Conservation (phyloP, 2,329 filamentous ascomycete genomes). For the Xylariomycetidae sp. region DNA sequence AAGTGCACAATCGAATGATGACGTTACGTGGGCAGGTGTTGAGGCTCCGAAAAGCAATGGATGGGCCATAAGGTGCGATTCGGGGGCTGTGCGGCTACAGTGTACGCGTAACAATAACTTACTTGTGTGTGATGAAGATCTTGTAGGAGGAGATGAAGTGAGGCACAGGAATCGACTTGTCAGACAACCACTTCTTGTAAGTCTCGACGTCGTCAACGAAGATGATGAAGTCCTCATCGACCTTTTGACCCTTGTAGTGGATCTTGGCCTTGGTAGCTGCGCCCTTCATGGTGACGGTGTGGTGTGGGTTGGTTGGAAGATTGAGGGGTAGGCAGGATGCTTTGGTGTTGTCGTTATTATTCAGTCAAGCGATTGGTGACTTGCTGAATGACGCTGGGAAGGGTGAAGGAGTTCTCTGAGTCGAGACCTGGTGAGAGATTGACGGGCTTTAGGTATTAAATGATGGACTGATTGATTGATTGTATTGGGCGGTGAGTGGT, state of each 20-base stretch:
- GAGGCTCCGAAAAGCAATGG: no score
- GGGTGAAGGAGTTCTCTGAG: no score
- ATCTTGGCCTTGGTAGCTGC: slow-evolving; percentile 70
- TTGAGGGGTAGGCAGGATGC: no score
- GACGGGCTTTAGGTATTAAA: no score
- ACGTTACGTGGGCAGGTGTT: no score
- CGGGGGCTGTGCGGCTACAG: not conserved
- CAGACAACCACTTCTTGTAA: slow-evolving; percentile 76
- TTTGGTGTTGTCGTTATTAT: not conserved
- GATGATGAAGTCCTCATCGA: slow-evolving; percentile 55
- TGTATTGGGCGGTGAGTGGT: no score
- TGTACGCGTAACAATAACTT: slow-evolving; percentile 43
- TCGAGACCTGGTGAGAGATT: no score
- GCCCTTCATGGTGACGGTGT: slow-evolving; percentile 59
- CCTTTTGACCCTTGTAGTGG: slow-evolving; percentile 77
- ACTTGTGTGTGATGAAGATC: slow-evolving; percentile 88
- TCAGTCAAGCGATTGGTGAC: not conserved
- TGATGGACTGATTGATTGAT: no score
- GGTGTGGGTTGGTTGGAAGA: no score
- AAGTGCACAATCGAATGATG: no score
- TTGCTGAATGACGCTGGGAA: not conserved
- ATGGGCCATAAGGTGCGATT: not conserved
- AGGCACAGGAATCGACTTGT: slow-evolving; percentile 72
- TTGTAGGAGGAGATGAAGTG: slow-evolving; percentile 87
- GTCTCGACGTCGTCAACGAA: slow-evolving; percentile 56